These are phyloP conservation scores for Amauroascus niger DNA, from an alignment of 2,329 filamentous ascomycete genomes.

Conservation along the genomic window DNA sequence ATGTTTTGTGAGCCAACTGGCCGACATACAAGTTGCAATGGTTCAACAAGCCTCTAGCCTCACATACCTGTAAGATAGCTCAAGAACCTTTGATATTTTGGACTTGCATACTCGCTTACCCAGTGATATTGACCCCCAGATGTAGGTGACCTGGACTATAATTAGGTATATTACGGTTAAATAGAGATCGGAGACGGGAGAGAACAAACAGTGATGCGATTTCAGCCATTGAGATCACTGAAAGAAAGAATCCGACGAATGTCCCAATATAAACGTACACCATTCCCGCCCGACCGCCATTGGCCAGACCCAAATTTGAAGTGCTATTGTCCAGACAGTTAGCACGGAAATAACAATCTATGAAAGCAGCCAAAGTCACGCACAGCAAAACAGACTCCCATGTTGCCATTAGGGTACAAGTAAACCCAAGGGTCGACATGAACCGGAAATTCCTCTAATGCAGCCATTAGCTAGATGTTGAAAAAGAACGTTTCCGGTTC, in stretches of 20 bases:
- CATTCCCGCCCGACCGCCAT: slow-evolving; percentile 27
- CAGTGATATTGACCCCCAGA: slow-evolving; percentile 39
- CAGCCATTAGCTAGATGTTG: slow-evolving; percentile 1
- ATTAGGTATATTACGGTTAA: background rate
- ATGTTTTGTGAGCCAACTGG: background rate
- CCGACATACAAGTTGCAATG: background rate
- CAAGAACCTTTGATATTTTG: slow-evolving; percentile 34
- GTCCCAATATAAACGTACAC: slow-evolving; percentile 27
- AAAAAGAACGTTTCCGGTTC: background rate
- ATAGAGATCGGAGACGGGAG: background rate
- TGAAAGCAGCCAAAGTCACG: background rate
- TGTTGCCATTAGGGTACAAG: slow-evolving; percentile 33
- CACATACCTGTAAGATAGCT: slow-evolving; percentile 39
- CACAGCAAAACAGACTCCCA: slow-evolving; percentile 35
- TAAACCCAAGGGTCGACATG: slow-evolving; percentile 35
- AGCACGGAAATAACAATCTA: background rate
- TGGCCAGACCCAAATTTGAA: slow-evolving; percentile 21
- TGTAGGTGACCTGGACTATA: slow-evolving; percentile 19
- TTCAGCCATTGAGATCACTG: slow-evolving; percentile 32
- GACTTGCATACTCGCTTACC: slow-evolving; percentile 30
- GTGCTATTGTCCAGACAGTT: slow-evolving; percentile 10
- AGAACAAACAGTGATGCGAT: slow-evolving; percentile 31
- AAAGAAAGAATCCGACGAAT: slow-evolving; percentile 24
- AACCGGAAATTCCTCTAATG: slow-evolving; percentile 34
- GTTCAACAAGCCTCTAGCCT: background rate